These are phyloP conservation scores for Lepidium didymum DNA, from an alignment of 345 rosid species.

Conservation along the genomic window DNA sequence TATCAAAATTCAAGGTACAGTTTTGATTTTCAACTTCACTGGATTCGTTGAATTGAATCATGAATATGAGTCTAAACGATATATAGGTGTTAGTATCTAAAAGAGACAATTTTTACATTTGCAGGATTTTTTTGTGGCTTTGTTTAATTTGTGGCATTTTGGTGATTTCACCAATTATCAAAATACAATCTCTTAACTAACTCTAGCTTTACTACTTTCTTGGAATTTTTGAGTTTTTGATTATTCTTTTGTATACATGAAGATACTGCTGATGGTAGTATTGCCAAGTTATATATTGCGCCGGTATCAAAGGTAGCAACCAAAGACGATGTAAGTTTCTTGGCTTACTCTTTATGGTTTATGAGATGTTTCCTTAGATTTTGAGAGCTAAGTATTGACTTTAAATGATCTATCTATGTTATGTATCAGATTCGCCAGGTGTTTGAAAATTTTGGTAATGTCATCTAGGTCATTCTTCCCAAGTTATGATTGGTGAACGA, in stretches of 20 bases:
- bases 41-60: too few species aligned
- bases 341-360: not conserved
- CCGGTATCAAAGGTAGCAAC: conserved; percentile 50
- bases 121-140: too few species aligned
- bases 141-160: too few species aligned
- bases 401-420: not conserved
- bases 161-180: not conserved
- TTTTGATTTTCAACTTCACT: too few species aligned
- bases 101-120: too few species aligned
- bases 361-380: not conserved
- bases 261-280: conserved; percentile 45
- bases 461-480: conserved; percentile 61
- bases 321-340: conserved; percentile 50
- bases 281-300: conserved; percentile 65
- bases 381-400: not conserved
- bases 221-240: not conserved
- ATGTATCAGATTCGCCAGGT: conserved; percentile 50
- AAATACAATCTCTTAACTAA: not conserved
- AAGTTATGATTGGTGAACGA: conserved; percentile 52
- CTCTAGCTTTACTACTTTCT: not conserved
- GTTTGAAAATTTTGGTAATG: conserved; percentile 64
- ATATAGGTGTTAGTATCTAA: too few species aligned
- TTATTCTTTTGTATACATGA: not conserved
- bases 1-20: too few species aligned
- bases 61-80: too few species aligned